Evolutionary conservation across 495 filamentous ascomycete genomes (phyloP).

Genomic region (Penicillium egyptiacum): DNA sequence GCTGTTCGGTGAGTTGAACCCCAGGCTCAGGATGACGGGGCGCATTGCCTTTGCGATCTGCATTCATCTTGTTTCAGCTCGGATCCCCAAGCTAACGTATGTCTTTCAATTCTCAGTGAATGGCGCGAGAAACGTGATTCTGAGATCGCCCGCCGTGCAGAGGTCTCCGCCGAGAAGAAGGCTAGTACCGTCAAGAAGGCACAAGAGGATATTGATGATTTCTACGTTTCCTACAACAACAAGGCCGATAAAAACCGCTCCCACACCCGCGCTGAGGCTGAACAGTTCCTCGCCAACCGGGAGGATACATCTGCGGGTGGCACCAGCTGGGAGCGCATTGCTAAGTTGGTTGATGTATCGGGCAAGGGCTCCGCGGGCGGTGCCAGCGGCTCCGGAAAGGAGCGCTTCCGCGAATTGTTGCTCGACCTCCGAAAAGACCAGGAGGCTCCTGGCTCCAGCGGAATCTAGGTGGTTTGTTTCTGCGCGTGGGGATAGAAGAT

Average conservation of each 20-base stretch:
- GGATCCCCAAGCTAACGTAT: slow-evolving; percentile 2
- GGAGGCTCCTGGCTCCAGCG: slow-evolving; percentile 78
- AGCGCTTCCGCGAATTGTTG: slow-evolving; percentile 90
- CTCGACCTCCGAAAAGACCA: slow-evolving; percentile 88
- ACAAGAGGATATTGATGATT: slow-evolving; percentile 89
- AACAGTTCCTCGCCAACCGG: slow-evolving; percentile 82
- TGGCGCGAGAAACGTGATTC: slow-evolving; percentile 91
- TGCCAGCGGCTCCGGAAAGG: slow-evolving; percentile 84
- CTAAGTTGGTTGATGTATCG: slow-evolving; percentile 92
- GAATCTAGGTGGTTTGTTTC: slow-evolving; percentile 34
- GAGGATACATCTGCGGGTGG: slow-evolving; percentile 92
- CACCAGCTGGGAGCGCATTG: slow-evolving; percentile 97
- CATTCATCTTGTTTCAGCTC: neutral
- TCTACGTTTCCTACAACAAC: slow-evolving; percentile 98
- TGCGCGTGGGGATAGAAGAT: slow-evolving; percentile 1
- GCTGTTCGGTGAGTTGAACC: slow-evolving; percentile 62
- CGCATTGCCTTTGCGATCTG: slow-evolving; percentile 12
- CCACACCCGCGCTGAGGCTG: slow-evolving; percentile 86
- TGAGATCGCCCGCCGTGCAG: slow-evolving; percentile 70
- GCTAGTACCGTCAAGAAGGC: slow-evolving; percentile 80
- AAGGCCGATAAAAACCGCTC: slow-evolving; percentile 90
- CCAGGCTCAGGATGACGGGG: neutral
- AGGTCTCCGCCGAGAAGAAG: slow-evolving; percentile 75
- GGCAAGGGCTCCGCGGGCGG: slow-evolving; percentile 88
- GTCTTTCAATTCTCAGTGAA: slow-evolving; percentile 46